phyloP scores from a whole-genome alignment of 108 stramenopile genomes.

The Epithemia pelagica region DNA sequence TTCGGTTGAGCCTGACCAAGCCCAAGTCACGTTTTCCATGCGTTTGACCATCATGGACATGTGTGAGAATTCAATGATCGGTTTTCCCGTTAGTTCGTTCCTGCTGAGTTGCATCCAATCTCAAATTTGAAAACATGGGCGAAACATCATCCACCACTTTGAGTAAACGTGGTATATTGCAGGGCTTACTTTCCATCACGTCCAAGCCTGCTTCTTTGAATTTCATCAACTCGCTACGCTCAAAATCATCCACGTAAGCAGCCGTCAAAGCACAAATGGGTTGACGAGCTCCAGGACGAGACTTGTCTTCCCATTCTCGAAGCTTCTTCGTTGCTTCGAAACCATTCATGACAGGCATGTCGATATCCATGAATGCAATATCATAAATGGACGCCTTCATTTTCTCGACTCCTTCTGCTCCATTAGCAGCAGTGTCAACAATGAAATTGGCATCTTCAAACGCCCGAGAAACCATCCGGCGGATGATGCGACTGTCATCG shows the following conservation, averaged over 20 bases:
- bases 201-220: constrained; percentile 86
- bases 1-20: too few relatives aligned
- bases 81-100: constrained; percentile 7
- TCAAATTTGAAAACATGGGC: constrained; percentile 88
- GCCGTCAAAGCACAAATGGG: constrained; percentile 89
- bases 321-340: constrained; percentile 83
- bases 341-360: constrained; percentile 94
- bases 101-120: constrained; percentile 56
- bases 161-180: constrained; percentile 81
- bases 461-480: constrained; percentile 76
- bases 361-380: constrained; percentile 94
- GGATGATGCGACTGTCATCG: constrained; percentile 76
- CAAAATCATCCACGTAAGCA: constrained; percentile 81
- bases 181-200: constrained; percentile 89
- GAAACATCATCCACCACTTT: constrained; percentile 90
- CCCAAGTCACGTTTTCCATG: too few relatives aligned
- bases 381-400: constrained; percentile 86
- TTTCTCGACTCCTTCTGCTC: constrained; percentile 78
- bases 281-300: constrained; percentile 78
- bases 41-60: too few relatives aligned
- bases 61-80: not conserved
- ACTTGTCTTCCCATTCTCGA: constrained; percentile 77
- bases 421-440: constrained; percentile 85
- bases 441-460: constrained; percentile 86
- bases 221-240: constrained; percentile 79